Evolutionary conservation across 257 asterid genomes (phyloP), one percentile per base, ranked within the genome.

Genomic region (Eustoma russellianum): DNA sequence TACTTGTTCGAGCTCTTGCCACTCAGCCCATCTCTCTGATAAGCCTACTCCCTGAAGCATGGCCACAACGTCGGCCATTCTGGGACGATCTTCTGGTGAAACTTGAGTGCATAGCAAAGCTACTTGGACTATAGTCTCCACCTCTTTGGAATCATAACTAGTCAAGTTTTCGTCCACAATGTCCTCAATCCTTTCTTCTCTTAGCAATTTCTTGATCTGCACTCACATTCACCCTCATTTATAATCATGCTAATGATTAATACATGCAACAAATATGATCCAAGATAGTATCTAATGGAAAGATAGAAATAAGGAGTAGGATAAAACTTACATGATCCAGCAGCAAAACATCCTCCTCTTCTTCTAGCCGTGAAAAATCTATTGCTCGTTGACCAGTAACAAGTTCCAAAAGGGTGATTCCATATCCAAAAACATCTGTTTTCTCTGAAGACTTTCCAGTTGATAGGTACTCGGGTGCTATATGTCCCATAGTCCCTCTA

Each of bases 401-500:
- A 13, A 86, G 86, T 48, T 89, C 97, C 17, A 89, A 79, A 59
- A 89, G 94, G 34, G 97, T 89, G 14, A 89, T 74, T 17, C 97
- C 97, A 50, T 77, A 89, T 46, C 97, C 97, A 35, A 89, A 89
- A 3, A 89, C 96, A 62, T 86, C 97, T 0, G 97, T 86, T 73
- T 83, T 86, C 13, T 83, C 95, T 0, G 94, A 89, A 6, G 95
- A 86, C 68, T 86, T 86, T 34, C 97, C 97, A 0, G 94, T 89
- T 1, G 97, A 81, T 60, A 89, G 63, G 60, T 89, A 89, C 69
- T 86, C 97, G 0, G 96, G 97, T 28, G 97, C 97, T 38, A 89
- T 89, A 55, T 89, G 97, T 34, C 97, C 97, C 97, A 89, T 89
- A 2, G 97, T 89, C 50, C 97, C 97, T 3, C 97, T 95, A 52